A percentile compares a stretch with the other conserved stretches of the same genome.
These are phyloP conservation scores for Ottelia alismoides DNA, from an alignment of 106 monocot species.

Conservation along the genomic window DNA sequence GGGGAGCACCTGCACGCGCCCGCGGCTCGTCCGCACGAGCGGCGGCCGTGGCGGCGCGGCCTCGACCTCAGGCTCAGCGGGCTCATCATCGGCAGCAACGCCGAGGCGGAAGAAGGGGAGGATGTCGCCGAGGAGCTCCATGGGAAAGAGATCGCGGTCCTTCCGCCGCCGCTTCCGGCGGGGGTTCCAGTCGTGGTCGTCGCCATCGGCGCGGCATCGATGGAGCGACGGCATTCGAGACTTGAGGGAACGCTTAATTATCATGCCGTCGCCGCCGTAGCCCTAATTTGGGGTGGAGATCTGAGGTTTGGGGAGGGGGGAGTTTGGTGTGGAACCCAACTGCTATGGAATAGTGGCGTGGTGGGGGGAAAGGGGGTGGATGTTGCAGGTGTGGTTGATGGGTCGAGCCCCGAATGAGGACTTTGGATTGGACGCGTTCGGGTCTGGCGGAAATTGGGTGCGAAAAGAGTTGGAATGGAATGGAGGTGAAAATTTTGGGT, in stretches of 20 bases:
- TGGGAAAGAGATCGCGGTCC: conserved; percentile 11
- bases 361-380: not conserved
- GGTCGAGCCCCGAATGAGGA: not conserved
- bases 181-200: conserved; percentile 1
- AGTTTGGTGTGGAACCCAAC: too few relatives aligned
- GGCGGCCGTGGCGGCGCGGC: not conserved
- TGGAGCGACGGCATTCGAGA: conserved; percentile 37
- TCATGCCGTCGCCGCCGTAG: conserved; percentile 13
- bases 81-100: conserved; percentile 15
- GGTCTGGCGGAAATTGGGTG: too few relatives aligned
- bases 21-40: conserved; percentile 4
- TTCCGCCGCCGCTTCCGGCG: conserved; percentile 24
- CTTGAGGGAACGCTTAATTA: conserved; percentile 35
- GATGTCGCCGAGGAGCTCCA: conserved; percentile 24
- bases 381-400: too few relatives aligned
- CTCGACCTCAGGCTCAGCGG: not conserved
- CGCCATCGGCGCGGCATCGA: conserved; percentile 27
- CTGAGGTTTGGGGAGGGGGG: not conserved
- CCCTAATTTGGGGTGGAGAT: not conserved
- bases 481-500: too few relatives aligned
- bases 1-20: conserved; percentile 7
- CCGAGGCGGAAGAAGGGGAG: not conserved
- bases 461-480: too few relatives aligned
- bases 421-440: too few relatives aligned
- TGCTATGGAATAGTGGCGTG: not conserved